Evolutionary conservation across 306 rosid species (phyloP), one percentile per base, ranked within the genome.

Genomic region (Dalbergia cultrata): DNA sequence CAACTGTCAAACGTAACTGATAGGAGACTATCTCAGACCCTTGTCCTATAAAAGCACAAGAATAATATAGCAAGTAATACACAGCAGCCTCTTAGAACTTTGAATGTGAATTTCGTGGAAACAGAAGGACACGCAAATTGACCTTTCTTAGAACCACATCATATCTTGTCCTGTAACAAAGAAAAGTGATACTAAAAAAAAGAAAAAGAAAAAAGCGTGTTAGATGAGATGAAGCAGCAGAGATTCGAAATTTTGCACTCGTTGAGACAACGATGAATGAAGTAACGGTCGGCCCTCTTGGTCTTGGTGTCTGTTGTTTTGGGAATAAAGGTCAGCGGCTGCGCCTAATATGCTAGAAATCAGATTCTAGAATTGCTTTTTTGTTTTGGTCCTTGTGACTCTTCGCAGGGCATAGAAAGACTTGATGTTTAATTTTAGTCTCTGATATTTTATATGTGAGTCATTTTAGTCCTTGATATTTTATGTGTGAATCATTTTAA

Each of bases 91-190:
- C 26, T 63, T 37, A 17, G 74, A 12, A 50, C 4, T 41, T 8
- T 16, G n/a, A 7, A 18, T 14, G 12, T 2, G 37, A 9, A 12
- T 8, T 76, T 82, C 82, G 70, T 10, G 61, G 86, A 82, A 77
- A 76, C 39, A 49, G 83, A 45, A 59, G 7, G 60, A 8, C 7
- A 2, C 50, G 50, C 1, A 6, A 12, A 43, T 17, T 59, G 56
- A 5, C 8, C 5, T 18, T 58, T 58, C 60, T 54, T 18, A 54
- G 60, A 54, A 17, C 3, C 60, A 5, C 2, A 52, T 4, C 57
- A 7, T 52, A 6, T 52, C 19, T 4, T 14, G 19, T 9, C 3
- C 12, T 8, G 49, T 8, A 43, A 13, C 49, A 43, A 43, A 43
- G 49, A 43, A 43, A 43, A 43, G 13, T 9, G 12, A 43, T 43